Evolutionary conservation across 2,329 filamentous ascomycete genomes (phyloP).

Genomic region (Diaporthe aspalathi): DNA sequence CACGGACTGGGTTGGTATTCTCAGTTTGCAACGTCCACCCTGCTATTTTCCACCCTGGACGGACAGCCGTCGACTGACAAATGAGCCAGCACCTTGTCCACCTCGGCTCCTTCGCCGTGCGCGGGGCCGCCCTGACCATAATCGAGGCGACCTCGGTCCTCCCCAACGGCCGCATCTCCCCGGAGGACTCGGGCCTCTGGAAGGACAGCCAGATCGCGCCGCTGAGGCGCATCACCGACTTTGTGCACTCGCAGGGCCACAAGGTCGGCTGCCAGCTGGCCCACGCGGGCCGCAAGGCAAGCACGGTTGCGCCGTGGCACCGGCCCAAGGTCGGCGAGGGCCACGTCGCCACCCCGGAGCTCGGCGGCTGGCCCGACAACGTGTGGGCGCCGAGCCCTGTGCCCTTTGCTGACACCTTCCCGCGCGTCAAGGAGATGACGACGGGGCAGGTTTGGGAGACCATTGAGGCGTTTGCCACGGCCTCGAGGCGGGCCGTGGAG

Average conservation of each 20-base stretch:
- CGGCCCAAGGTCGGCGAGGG: constrained; percentile 56
- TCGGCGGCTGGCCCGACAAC: constrained; percentile 68
- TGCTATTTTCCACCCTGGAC: background rate
- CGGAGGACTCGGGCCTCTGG: constrained; percentile 85
- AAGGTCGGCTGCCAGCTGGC: constrained; percentile 83
- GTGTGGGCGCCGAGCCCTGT: constrained; percentile 64
- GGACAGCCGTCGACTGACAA: background rate
- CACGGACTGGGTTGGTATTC: constrained; percentile 69
- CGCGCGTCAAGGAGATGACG: constrained; percentile 75
- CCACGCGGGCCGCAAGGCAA: constrained; percentile 81
- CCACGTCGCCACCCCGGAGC: constrained; percentile 64
- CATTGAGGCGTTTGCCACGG: constrained; percentile 70
- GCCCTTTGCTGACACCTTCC: constrained; percentile 71
- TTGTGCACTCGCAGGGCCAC: constrained; percentile 81
- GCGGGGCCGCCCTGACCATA: constrained; percentile 79
- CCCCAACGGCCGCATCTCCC: constrained; percentile 84
- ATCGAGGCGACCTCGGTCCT: constrained; percentile 83
- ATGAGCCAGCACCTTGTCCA: constrained; percentile 67
- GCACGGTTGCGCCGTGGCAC: constrained; percentile 74
- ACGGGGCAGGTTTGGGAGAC: constrained; percentile 74
- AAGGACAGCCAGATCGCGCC: constrained; percentile 83
- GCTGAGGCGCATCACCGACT: constrained; percentile 78
- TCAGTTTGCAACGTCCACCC: constrained; percentile 56
- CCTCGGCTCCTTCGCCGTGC: constrained; percentile 80
- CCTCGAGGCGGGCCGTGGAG: constrained; percentile 69